phyloP scores from a whole-genome alignment of 805 yeast species.

The Schwanniomyces sp. region DNA sequence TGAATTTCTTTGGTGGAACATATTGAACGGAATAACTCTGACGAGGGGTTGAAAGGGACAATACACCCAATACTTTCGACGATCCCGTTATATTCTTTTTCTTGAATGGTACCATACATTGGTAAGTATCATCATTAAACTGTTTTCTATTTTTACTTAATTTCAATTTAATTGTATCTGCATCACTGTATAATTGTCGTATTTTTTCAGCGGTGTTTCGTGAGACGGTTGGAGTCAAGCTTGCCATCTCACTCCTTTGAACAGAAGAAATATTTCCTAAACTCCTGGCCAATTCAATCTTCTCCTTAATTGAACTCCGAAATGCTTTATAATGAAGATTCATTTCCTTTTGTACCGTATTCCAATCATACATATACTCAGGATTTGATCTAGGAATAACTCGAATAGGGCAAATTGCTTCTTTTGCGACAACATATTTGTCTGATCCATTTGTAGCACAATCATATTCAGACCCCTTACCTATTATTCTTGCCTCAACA shows the following conservation, averaged over 20 bases:
- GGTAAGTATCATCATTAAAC: conserved; percentile 25
- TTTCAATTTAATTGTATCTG: conserved; percentile 17
- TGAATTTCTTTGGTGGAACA: conserved; percentile 30
- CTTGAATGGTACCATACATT: conserved; percentile 29
- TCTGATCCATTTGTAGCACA: conserved; percentile 18
- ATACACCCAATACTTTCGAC: conserved; percentile 27
- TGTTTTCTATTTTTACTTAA: conserved; percentile 12
- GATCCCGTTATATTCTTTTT: conserved; percentile 35
- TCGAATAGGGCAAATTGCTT: conserved; percentile 31
- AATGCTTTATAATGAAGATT: conserved; percentile 34
- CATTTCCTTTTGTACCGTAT: conserved; percentile 14
- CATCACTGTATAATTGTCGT: conserved; percentile 31
- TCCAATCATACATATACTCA: conserved; percentile 14
- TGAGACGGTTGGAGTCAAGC: conserved; percentile 19
- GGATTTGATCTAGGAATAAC: conserved; percentile 30
- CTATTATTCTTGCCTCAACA: conserved; percentile 41
- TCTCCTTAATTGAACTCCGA: conserved; percentile 25
- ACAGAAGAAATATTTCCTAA: conserved; percentile 11
- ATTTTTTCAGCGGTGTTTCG: conserved; percentile 20
- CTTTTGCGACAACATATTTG: conserved; percentile 38
- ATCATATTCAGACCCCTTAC: conserved; percentile 37
- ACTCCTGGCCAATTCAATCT: conserved; percentile 23
- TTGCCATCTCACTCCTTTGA: conserved; percentile 5
- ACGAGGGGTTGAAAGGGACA: conserved; percentile 38
- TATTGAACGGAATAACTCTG: conserved; percentile 25